Conservation (phyloP, 495 filamentous ascomycete genomes). For the Daldinia bambusicola region DNA sequence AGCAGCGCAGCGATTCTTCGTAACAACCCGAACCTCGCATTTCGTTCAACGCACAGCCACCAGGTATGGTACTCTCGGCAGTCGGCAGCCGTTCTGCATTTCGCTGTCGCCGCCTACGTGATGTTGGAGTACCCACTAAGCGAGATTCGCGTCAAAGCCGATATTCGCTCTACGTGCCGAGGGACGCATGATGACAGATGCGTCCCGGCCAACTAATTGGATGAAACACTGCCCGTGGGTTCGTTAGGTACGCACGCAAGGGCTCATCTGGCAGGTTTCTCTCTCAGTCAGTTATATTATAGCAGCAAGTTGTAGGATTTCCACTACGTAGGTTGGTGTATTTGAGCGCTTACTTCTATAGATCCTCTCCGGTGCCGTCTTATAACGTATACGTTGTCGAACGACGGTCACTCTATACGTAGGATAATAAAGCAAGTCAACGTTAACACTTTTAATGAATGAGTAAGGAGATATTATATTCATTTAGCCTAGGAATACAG, state of each 20-base stretch:
- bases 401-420: neutral
- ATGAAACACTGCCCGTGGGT: neutral
- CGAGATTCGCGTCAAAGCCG: constrained; percentile 38
- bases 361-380: neutral
- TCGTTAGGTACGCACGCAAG: neutral
- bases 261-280: too few species aligned
- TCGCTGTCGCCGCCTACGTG: neutral
- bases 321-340: too few species aligned
- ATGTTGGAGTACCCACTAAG: neutral
- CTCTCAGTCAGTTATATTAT: too few species aligned
- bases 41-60: constrained; percentile 15
- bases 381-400: neutral
- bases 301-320: neutral
- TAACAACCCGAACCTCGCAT: constrained; percentile 28
- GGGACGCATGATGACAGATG: constrained; percentile 16
- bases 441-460: too few species aligned
- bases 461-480: too few species aligned
- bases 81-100: constrained; percentile 4
- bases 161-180: constrained; percentile 30
- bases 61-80: constrained; percentile 1
- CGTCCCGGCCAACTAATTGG: neutral
- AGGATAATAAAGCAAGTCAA: neutral
- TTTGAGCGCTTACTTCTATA: neutral
- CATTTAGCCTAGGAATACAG: too few species aligned
- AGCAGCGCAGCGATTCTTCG: constrained; percentile 7